These are phyloP conservation scores for Pseudozyma flocculosa DNA, from an alignment of 1,284 basidiomycete genomes.

Conservation along the genomic window DNA sequence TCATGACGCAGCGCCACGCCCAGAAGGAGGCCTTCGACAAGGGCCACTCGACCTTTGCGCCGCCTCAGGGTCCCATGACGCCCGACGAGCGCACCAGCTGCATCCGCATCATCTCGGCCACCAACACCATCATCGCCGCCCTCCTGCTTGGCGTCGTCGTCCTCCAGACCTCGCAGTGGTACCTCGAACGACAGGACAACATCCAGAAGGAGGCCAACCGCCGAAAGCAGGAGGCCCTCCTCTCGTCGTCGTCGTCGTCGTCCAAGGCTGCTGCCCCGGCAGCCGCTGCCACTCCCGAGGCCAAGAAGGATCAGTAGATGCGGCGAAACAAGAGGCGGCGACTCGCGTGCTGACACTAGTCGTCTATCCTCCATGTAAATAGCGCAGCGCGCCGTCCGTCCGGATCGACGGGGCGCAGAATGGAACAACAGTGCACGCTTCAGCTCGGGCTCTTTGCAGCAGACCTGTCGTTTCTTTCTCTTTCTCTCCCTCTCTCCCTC, in stretches of 20 bases:
- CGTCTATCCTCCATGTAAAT: too few relatives aligned
- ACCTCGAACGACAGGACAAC: constrained; percentile 34
- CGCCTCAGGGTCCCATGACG: constrained; percentile 31
- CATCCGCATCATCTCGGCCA: constrained; percentile 48
- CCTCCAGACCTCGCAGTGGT: constrained; percentile 51
- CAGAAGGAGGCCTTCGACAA: constrained; percentile 28
- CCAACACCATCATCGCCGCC: constrained; percentile 48
- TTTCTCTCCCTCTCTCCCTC: too few relatives aligned
- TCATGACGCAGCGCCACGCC: constrained; percentile 36
- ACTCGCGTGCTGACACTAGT: too few relatives aligned
- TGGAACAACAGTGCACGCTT: too few relatives aligned
- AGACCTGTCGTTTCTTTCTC: too few relatives aligned
- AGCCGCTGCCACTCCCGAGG: too few relatives aligned
- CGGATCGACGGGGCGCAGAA: too few relatives aligned
- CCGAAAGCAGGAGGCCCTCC: constrained; percentile 15
- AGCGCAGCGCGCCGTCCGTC: too few relatives aligned
- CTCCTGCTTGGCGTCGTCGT: constrained; percentile 49
- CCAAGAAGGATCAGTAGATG: constrained; percentile 1
- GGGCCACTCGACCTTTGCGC: constrained; percentile 17
- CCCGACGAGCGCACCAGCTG: constrained; percentile 37
- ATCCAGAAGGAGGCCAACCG: constrained; percentile 26
- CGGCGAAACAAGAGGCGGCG: too few relatives aligned
- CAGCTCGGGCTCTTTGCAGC: too few relatives aligned
- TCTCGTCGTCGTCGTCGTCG: neutral
- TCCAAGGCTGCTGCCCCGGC: too few relatives aligned